These are phyloP conservation scores for Sarocladium strictum DNA, from an alignment of 2,329 filamentous ascomycete genomes.

Conservation along the genomic window DNA sequence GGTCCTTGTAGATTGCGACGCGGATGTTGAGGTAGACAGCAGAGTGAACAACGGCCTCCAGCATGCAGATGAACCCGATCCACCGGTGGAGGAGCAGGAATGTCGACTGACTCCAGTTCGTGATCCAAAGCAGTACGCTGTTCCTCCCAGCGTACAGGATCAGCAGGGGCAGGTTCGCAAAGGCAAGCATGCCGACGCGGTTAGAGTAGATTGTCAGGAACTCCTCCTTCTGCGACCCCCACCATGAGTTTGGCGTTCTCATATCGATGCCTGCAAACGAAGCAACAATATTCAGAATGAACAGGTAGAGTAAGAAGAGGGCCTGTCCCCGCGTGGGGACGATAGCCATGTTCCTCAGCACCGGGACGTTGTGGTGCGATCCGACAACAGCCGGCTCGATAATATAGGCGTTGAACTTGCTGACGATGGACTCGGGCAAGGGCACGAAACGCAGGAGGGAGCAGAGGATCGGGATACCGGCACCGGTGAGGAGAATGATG, in stretches of 20 bases:
- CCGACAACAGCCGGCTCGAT: conserved; percentile 16
- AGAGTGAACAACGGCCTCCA: conserved; percentile 37
- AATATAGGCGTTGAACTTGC: conserved; percentile 13
- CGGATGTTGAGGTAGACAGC: conserved; percentile 25
- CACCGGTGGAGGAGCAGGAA: conserved; percentile 42
- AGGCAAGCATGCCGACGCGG: conserved; percentile 31
- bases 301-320: conserved; percentile 30
- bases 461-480: conserved; percentile 14
- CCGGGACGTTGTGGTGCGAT: conserved; percentile 12
- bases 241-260: conserved; percentile 22
- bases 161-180: conserved; percentile 31
- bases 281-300: conserved; percentile 28
- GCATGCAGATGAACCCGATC: conserved; percentile 33
- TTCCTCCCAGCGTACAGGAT: conserved; percentile 38
- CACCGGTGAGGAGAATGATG: conserved; percentile 10
- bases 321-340: conserved; percentile 31
- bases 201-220: conserved; percentile 15
- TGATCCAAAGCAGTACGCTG: conserved; percentile 37
- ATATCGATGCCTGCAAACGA: conserved; percentile 20
- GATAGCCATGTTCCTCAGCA: conserved; percentile 12
- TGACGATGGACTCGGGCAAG: conserved; percentile 10
- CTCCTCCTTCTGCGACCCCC: conserved; percentile 2
- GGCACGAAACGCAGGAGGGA: conserved; percentile 24
- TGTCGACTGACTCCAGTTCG: conserved; percentile 40
- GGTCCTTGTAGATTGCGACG: conserved; percentile 5